A percentile compares a stretch with the other conserved stretches of the same genome.
phyloP scores from a whole-genome alignment of 208 protist genomes.

The Crithidia brevicula region DNA sequence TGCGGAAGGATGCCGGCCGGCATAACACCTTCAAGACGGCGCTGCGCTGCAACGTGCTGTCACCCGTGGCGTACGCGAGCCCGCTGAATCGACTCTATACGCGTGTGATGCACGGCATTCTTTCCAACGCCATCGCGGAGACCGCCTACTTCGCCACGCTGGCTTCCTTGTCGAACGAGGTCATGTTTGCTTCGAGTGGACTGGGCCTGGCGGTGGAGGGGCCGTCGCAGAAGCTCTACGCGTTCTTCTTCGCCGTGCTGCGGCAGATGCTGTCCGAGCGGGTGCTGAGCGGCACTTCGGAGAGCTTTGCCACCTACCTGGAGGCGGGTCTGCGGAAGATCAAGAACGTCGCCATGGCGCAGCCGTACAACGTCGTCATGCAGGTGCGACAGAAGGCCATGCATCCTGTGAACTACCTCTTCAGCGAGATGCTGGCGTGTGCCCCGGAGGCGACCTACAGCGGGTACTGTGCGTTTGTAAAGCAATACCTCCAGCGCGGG shows the following conservation, averaged over 20 bases:
- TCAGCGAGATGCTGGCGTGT: constrained; percentile 56
- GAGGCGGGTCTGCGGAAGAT: constrained; percentile 43
- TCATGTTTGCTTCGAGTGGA: constrained; percentile 33
- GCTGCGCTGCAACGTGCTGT: constrained; percentile 45
- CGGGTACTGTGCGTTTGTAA: constrained; percentile 56
- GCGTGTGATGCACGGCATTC: constrained; percentile 55
- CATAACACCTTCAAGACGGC: constrained; percentile 72
- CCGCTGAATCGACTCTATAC: constrained; percentile 63
- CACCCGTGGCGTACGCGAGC: constrained; percentile 51
- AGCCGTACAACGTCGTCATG: constrained; percentile 51
- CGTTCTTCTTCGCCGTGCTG: constrained; percentile 53
- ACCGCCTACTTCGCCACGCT: constrained; percentile 68
- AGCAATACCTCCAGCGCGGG: constrained; percentile 51
- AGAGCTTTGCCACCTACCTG: constrained; percentile 55
- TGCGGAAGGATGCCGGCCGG: constrained; percentile 44
- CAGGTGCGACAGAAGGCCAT: constrained; percentile 38
- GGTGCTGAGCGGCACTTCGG: constrained; percentile 32
- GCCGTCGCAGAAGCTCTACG: constrained; percentile 52
- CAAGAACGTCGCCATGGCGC: constrained; percentile 27
- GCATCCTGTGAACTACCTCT: constrained; percentile 40
- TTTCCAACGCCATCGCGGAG: constrained; percentile 53
- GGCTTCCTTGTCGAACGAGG: constrained; percentile 57
- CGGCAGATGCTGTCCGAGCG: constrained; percentile 25
- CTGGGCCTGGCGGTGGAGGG: constrained; percentile 53
- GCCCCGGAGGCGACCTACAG: constrained; percentile 40